Base-by-base conservation (phyloP, 75 land plant species). In the Sequoiadendron giganteum region DNA sequence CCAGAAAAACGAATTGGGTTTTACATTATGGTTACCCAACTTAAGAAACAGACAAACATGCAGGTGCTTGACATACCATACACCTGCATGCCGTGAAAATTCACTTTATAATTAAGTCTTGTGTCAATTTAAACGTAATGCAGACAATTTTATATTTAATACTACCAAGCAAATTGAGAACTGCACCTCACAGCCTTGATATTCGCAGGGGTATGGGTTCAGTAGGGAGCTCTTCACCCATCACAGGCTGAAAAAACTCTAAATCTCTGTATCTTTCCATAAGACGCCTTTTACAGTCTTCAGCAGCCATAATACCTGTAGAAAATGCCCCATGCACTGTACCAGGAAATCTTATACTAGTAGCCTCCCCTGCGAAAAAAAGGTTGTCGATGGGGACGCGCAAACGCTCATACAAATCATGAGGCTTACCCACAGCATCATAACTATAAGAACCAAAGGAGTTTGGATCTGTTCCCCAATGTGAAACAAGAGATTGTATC, bases 241-340 rank as follows among this genome's bases (percentile, higher is more conserved):
- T 58, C 6, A 68, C 91, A 21, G 90, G 85, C 76, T 93, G 92
- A 43, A 93, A 83, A 75, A 87, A 54, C 5, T 91, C 93, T 42
- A 93, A 40, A 39, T 91, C 83, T 15, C 90, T 89, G 61, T 88
- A 89, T 40, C 82, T 85, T 88, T 91, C 88, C 79, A 88, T 65
- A 18, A 96, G 86, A 52, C 87, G 87, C 90, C 49, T 92, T n/a
- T 89, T 81, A 87, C 97, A 96, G 85, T 94, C 93, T 43, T 91
- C 92, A 36, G 97, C 95, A n/a, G 97, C 96, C 94, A 94, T 90
- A 15, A 92, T 42, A 10, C 97, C 97, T 72, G 97, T 93, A 5
- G 95, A 93, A 88, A 92, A 96, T 1, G 97, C 97, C 5, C 97
- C 97, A 89, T 96, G 97, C 5, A 96, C 97, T 48, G 97, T 94